These are phyloP conservation scores for Thalassiosira livingstoniorum DNA, from an alignment of 352 stramenopile genomes.

Conservation along the genomic window DNA sequence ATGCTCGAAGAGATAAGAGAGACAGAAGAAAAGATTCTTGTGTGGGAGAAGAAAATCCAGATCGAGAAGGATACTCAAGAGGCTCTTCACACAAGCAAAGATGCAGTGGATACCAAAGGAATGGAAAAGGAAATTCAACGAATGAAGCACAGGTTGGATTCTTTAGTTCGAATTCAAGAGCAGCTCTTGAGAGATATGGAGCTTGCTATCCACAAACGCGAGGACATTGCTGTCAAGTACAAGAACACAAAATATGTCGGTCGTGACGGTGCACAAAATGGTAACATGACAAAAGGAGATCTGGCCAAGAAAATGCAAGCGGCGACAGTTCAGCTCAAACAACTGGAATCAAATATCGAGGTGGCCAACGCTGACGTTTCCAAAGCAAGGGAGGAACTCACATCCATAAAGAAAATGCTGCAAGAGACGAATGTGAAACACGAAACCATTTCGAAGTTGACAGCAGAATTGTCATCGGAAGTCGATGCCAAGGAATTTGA, in stretches of 20 bases:
- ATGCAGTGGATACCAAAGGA: constrained; percentile 89
- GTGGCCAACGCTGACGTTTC: constrained; percentile 2
- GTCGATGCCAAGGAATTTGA: constrained; percentile 92
- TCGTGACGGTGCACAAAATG: constrained; percentile 66
- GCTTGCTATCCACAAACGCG: constrained; percentile 92
- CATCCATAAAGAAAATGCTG: constrained; percentile 87
- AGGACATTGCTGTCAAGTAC: constrained; percentile 91
- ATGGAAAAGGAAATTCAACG: constrained; percentile 97
- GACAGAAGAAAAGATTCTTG: constrained; percentile 91
- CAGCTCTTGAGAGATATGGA: constrained; percentile 95
- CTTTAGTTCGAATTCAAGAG: constrained; percentile 91
- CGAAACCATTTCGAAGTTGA: constrained; percentile 40
- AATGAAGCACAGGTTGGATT: constrained; percentile 93
- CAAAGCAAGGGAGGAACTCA: constrained; percentile 47
- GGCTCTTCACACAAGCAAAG: constrained; percentile 91
- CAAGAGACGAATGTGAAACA: constrained; percentile 67
- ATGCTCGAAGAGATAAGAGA: constrained; percentile 91
- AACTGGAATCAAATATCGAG: constrained; percentile 15
- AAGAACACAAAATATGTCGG: constrained; percentile 89
- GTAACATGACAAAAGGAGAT: constrained; percentile 38
- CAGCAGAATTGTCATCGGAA: constrained; percentile 82
- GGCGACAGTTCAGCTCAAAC: constrained; percentile 16
- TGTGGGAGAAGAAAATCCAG: constrained; percentile 97
- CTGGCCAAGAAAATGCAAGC: constrained; percentile 52
- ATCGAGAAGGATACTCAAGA: constrained; percentile 95